A percentile compares a stretch with the other conserved stretches of the same genome.
These are phyloP conservation scores for Septoria petroselini DNA, from an alignment of 2,329 filamentous ascomycete species.

Conservation along the genomic window DNA sequence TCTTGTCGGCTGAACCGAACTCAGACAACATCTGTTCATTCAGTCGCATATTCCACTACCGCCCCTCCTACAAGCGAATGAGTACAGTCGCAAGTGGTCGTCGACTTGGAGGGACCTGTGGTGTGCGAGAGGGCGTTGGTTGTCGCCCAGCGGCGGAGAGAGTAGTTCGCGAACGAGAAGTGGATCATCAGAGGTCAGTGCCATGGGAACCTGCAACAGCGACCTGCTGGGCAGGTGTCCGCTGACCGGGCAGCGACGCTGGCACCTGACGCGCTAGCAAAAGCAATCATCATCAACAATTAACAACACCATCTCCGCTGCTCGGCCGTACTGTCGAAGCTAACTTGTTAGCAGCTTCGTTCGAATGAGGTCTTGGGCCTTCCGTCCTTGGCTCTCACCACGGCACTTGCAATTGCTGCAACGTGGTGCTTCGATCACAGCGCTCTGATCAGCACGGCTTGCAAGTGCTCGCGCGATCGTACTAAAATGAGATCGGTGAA, in stretches of 20 bases:
- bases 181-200: no score
- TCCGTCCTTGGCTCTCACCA: background rate
- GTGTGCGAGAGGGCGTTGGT: no score
- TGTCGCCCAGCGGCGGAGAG: no score
- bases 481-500: background rate
- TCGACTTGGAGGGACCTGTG: no score
- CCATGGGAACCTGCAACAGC: no score
- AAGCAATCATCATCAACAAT: background rate
- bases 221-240: no score
- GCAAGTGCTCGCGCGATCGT: slow-evolving; percentile 3
- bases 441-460: slow-evolving; percentile 7
- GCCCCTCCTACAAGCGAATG: no score
- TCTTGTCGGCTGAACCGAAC: no score
- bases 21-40: no score
- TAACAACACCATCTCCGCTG: background rate
- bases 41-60: background rate
- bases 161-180: no score
- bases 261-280: slow-evolving; percentile 6
- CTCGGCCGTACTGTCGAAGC: background rate
- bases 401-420: slow-evolving; percentile 9
- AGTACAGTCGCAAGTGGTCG: no score
- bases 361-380: background rate
- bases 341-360: slow-evolving; percentile 1
- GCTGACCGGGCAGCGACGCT: slow-evolving; percentile 3
- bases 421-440: background rate